These are phyloP conservation scores for Apiospora sp. DNA, from an alignment of 2,329 filamentous ascomycete species.

Conservation along the genomic window DNA sequence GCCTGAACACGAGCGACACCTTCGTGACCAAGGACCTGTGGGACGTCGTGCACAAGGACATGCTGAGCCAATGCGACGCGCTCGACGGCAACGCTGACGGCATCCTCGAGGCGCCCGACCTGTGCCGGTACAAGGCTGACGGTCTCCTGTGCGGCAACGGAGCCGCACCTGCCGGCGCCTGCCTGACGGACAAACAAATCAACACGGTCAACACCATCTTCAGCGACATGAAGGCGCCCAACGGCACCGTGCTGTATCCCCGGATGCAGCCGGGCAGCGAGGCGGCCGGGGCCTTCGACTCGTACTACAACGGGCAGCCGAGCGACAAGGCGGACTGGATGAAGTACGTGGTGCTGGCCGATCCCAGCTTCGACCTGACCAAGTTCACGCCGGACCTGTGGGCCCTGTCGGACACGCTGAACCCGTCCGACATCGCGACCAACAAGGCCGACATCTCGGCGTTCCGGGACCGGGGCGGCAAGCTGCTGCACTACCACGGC, in stretches of 20 bases:
- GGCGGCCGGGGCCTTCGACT: slow-evolving; percentile 42
- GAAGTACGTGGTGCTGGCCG: slow-evolving; percentile 55
- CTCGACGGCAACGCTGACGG: slow-evolving; percentile 31
- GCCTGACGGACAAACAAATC: slow-evolving; percentile 28
- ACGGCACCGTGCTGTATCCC: slow-evolving; percentile 56
- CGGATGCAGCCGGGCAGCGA: slow-evolving; percentile 58
- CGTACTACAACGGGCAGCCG: slow-evolving; percentile 47
- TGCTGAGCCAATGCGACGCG: slow-evolving; percentile 28
- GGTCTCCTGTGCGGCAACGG: slow-evolving; percentile 27
- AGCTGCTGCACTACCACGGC: slow-evolving; percentile 57
- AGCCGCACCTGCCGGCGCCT: slow-evolving; percentile 2
- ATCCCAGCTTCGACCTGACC: slow-evolving; percentile 42
- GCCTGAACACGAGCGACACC: slow-evolving; percentile 33
- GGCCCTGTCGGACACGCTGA: slow-evolving; percentile 19
- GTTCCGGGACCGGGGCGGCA: slow-evolving; percentile 48
- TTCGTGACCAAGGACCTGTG: slow-evolving; percentile 34
- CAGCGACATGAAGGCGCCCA: slow-evolving; percentile 22
- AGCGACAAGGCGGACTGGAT: slow-evolving; percentile 56
- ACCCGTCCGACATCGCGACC: slow-evolving; percentile 24
- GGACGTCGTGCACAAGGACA: slow-evolving; percentile 51
- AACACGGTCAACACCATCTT: slow-evolving; percentile 30
- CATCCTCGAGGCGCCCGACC: slow-evolving; percentile 29
- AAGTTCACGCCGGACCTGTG: slow-evolving; percentile 22
- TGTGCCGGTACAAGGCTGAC: slow-evolving; percentile 30
- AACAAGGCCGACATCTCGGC: slow-evolving; percentile 45